Percentiles rank a stretch among this genome's conserved stretches.
These are phyloP conservation scores for Rhizopus sp. DNA, from an alignment of 371 early-diverging fungal species.

Conservation along the genomic window DNA sequence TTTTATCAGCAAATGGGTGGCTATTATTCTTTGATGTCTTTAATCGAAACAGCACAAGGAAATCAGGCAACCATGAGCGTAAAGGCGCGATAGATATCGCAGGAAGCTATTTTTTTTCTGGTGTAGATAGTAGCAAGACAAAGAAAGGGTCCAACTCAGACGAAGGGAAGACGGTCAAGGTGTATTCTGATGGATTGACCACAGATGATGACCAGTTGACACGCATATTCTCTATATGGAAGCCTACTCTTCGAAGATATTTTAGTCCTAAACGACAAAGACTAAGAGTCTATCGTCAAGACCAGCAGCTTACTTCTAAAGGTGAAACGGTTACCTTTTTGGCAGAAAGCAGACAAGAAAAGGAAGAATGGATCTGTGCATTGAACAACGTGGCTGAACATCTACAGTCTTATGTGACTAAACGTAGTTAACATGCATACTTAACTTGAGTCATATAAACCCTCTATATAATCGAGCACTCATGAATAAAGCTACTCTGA, in stretches of 20 bases:
- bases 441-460: too few relatives aligned
- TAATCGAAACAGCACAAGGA: constrained; percentile 33
- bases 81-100: constrained; percentile 48
- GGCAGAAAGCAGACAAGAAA: constrained; percentile 40
- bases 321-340: constrained; percentile 38
- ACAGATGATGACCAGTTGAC: constrained; percentile 51
- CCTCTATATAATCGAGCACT: too few relatives aligned
- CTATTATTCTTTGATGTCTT: constrained; percentile 51
- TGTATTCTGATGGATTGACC: constrained; percentile 49
- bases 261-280: constrained; percentile 38
- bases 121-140: constrained; percentile 30
- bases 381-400: constrained; percentile 42
- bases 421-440: too few relatives aligned
- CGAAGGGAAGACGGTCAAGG: constrained; percentile 20
- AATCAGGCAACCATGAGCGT: constrained; percentile 38
- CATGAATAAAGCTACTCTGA: too few relatives aligned
- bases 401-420: too few relatives aligned
- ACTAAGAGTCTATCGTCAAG: constrained; percentile 27
- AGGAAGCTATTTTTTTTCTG: constrained; percentile 61
- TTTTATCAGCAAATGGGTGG: constrained; percentile 51
- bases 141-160: constrained; percentile 26
- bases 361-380: constrained; percentile 53
- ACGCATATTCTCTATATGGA: constrained; percentile 63
- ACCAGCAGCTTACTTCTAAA: constrained; percentile 21
- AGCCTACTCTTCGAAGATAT: constrained; percentile 38